Conservation (phyloP, 176 grass and related monocot genomes). For the Saccharum spontaneum region DNA sequence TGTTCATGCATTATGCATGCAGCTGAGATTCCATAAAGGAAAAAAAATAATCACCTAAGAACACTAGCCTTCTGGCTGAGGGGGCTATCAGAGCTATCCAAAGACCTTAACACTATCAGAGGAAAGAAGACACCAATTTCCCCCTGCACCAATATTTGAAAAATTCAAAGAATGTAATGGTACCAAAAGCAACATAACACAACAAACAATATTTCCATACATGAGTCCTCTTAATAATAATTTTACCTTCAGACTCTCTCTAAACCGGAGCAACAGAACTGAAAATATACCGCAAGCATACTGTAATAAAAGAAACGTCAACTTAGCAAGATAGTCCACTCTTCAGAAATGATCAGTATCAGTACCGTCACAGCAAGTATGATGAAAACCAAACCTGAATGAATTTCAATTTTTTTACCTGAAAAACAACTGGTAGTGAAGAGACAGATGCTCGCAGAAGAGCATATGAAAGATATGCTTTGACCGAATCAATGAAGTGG, state of each 20-base stretch:
- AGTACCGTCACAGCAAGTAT: conserved; percentile 23
- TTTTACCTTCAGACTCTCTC: conserved; percentile 94
- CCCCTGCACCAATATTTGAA: conserved; percentile 62
- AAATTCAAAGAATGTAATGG: not conserved
- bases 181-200: conserved; percentile 25
- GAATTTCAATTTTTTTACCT: conserved; percentile 52
- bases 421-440: conserved; percentile 90
- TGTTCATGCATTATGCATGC: not conserved
- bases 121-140: conserved; percentile 99
- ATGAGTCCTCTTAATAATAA: conserved; percentile 20
- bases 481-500: conserved; percentile 99
- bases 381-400: conserved; percentile 13
- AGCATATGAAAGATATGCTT: conserved; percentile 98
- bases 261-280: conserved; percentile 94
- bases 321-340: conserved; percentile 5
- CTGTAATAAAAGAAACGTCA: conserved; percentile 53
- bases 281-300: conserved; percentile 96
- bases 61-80: conserved; percentile 85
- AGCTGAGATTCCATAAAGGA: not conserved
- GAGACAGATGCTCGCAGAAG: conserved; percentile 87
- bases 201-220: conserved; percentile 25
- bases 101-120: conserved; percentile 90
- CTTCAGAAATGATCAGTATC: conserved; percentile 14
- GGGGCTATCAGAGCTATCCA: conserved; percentile 84
- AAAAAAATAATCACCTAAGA: conserved; percentile 73